Percentiles rank a stretch among this genome's conserved stretches.
Evolutionary conservation across 2,329 filamentous ascomycete genomes (phyloP).

Genomic region (Penicillium capsulatum): DNA sequence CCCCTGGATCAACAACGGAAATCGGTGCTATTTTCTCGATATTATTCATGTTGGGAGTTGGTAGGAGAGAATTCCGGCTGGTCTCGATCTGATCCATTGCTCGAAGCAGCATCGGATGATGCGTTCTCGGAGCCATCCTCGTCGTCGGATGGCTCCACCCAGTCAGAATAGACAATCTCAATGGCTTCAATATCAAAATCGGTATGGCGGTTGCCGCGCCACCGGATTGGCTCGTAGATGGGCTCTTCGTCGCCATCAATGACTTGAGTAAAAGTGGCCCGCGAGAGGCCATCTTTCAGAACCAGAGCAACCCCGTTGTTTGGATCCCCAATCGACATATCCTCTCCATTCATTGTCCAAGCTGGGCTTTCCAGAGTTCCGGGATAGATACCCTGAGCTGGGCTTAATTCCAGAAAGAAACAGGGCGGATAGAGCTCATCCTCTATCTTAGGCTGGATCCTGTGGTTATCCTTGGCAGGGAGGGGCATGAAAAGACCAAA

Average conservation of each 20-base stretch:
- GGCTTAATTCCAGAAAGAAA: conserved; percentile 1
- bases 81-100: too few species aligned
- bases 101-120: too few species aligned
- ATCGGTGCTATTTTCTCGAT: too few species aligned
- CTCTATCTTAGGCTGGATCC: conserved; percentile 1
- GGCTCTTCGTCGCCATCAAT: neutral
- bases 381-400: neutral
- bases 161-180: too few species aligned
- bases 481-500: neutral
- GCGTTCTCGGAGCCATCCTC: too few species aligned
- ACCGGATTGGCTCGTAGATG: neutral
- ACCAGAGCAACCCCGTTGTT: conserved; percentile 2
- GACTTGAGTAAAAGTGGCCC: neutral
- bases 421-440: neutral
- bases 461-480: neutral
- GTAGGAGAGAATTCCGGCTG: too few species aligned
- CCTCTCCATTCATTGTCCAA: neutral
- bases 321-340: conserved; percentile 1
- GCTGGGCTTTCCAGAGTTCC: neutral
- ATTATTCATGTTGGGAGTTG: too few species aligned
- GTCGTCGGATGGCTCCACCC: too few species aligned
- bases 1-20: too few species aligned
- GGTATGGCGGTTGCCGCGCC: neutral
- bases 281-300: conserved; percentile 4
- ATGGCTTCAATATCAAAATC: conserved; percentile 1